Evolutionary conservation across 164 flowering plant species (phyloP).

Genomic region (Amborella trichopoda): DNA sequence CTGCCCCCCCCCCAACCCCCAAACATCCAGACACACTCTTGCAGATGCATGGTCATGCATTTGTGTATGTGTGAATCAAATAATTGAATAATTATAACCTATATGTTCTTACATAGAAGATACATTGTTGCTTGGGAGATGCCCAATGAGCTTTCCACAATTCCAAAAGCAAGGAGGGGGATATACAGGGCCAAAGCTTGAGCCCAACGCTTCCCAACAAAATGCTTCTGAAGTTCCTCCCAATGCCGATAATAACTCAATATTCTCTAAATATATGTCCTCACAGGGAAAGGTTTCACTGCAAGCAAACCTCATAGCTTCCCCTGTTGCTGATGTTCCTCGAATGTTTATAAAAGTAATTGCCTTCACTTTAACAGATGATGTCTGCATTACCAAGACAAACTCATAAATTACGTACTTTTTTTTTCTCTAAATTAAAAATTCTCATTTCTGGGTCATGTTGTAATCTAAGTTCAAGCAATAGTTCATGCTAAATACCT

Average conservation of each 20-base stretch:
- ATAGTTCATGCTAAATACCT: constrained; percentile 31
- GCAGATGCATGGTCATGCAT: no score
- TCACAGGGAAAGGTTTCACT: constrained; percentile 70
- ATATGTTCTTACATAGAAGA: no score
- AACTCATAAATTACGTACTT: no score
- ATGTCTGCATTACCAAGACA: constrained; percentile 37
- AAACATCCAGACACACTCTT: no score
- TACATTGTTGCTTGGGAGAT: no score
- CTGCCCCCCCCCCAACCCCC: no score
- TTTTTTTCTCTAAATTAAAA: no score
- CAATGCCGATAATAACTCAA: constrained; percentile 30
- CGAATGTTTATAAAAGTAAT: constrained; percentile 43
- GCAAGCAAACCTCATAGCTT: constrained; percentile 68
- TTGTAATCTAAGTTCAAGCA: neutral
- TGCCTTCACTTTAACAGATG: constrained; percentile 42
- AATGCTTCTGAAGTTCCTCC: constrained; percentile 35
- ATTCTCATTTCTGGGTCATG: no score
- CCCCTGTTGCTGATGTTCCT: constrained; percentile 77
- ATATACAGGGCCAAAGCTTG: constrained; percentile 31
- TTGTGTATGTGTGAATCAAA: no score
- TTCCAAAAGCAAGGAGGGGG: constrained; percentile 68
- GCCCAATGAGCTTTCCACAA: no score
- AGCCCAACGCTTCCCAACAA: constrained; percentile 78
- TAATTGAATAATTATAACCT: no score
- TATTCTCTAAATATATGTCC: constrained; percentile 44